Evolutionary conservation across 495 filamentous ascomycete genomes (phyloP), one percentile per base, ranked within the genome.

Genomic region (Ramalina peruviana): DNA sequence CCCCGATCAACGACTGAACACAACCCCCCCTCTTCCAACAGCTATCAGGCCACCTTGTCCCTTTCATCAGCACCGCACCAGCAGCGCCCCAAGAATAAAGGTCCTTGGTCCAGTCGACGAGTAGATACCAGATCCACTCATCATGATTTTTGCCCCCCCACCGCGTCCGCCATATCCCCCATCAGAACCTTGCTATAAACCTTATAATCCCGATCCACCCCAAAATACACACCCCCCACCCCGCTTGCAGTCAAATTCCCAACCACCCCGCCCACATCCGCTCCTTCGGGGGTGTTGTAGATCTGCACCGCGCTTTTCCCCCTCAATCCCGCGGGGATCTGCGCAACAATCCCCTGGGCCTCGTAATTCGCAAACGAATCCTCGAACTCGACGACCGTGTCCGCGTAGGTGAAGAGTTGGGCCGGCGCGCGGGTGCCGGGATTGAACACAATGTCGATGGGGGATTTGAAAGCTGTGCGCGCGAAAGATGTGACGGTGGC

Each of bases 371-470:
- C 36, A 7, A 47, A 26, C 11, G 43, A 23, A 23, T 49, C 26
- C 36, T 56, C 54, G 15, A 48, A 56, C 38, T 56, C 43, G 6
- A 56, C 50, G 10, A 52, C 52, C 27, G 40, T 37, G 15, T 56
- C 43, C 13, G 37, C 21, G 26, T 43, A 56, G 5, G n/a, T 9
- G 43, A 56, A 52, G 0, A 48, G 40, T 19, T 43, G 38, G 12
- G 16, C 23, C 1, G 54, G 49, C 0, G 49, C 54, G 26, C 38
- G 36, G 27, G 20, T 33, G 0, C 54, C 54, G 1, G 54, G 54
- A 45, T 56, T 56, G n/a, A 44, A 56, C 3, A 52, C 45, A 1
- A 56, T 39, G 7, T 3, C 9, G 3, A 47, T 46, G 12, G 15
- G 3, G 4, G 41, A 37, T 10, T 7, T 6, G 13, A 51, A 19